Evolutionary conservation across 257 asterid species (phyloP).

Genomic region (Capsicum chinense): DNA sequence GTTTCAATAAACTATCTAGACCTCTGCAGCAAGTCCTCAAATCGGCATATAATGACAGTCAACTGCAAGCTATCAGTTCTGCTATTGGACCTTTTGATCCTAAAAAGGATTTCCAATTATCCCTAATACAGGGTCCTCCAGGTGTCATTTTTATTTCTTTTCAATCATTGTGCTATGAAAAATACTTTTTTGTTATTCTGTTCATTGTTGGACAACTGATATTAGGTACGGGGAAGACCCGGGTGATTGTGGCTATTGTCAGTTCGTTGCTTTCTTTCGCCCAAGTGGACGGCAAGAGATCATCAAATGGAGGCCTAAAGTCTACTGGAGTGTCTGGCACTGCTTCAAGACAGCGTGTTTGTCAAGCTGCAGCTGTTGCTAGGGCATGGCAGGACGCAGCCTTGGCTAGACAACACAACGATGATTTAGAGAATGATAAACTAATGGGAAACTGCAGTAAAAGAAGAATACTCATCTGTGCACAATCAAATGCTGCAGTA

Average conservation of each 20-base stretch:
- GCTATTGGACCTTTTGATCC: slow-evolving; percentile 70
- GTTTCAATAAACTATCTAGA: slow-evolving; percentile 59
- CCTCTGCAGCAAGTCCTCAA: slow-evolving; percentile 70
- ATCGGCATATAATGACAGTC: slow-evolving; percentile 80
- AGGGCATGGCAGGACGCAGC: slow-evolving; percentile 99
- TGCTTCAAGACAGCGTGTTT: slow-evolving; percentile 51
- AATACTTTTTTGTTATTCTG: not conserved
- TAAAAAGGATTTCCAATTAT: slow-evolving; percentile 66
- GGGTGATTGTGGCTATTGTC: slow-evolving; percentile 86
- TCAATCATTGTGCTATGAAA: slow-evolving; percentile 17
- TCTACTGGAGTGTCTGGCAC: slow-evolving; percentile 42
- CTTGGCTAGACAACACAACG: slow-evolving; percentile 72
- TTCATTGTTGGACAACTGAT: slow-evolving; percentile 26
- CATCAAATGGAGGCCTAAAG: slow-evolving; percentile 45
- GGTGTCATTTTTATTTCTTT: slow-evolving; percentile 51
- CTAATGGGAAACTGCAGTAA: slow-evolving; percentile 54
- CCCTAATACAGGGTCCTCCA: slow-evolving; percentile 99
- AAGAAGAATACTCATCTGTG: slow-evolving; percentile 93
- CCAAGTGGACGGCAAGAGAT: slow-evolving; percentile 54
- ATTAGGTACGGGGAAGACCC: slow-evolving; percentile 95
- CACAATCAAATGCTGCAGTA: slow-evolving; percentile 99
- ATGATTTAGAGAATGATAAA: slow-evolving; percentile 51
- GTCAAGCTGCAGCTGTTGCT: slow-evolving; percentile 85
- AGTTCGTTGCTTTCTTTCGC: slow-evolving; percentile 81
- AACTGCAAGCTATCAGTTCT: slow-evolving; percentile 82